These are phyloP conservation scores for Aureobasidium namibiae DNA, from an alignment of 2,329 filamentous ascomycete species.

Conservation along the genomic window DNA sequence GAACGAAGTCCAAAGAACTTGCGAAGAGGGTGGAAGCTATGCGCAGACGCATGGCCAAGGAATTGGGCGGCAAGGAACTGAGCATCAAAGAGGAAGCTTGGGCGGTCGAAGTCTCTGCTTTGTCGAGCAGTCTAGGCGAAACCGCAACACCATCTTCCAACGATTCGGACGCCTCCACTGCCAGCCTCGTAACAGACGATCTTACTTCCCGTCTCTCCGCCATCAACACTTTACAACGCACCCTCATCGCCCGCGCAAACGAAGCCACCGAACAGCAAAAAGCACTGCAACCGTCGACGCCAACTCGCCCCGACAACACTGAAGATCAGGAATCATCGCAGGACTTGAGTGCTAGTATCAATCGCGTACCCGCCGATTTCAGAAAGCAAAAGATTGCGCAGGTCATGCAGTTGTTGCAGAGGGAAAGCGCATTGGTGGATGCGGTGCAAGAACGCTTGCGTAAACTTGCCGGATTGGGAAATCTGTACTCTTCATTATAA, in stretches of 20 bases:
- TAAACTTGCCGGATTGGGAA: conserved; percentile 34
- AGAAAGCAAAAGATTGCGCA: conserved; percentile 56
- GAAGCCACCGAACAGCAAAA: conserved; percentile 21
- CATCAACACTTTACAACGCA: conserved; percentile 21
- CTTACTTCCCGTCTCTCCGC: conserved; percentile 18
- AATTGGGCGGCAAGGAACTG: conserved; percentile 45
- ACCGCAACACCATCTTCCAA: neutral
- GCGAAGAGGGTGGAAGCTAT: conserved; percentile 53
- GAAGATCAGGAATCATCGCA: conserved; percentile 25
- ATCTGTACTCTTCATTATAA: neutral
- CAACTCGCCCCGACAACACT: neutral
- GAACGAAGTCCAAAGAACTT: conserved; percentile 49
- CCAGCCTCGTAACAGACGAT: neutral
- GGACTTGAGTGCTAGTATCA: conserved; percentile 24
- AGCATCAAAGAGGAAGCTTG: conserved; percentile 54
- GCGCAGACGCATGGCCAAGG: conserved; percentile 36
- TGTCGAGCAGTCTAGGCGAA: conserved; percentile 30
- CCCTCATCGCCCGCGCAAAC: conserved; percentile 21
- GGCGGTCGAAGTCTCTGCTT: conserved; percentile 45
- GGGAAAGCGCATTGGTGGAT: conserved; percentile 61
- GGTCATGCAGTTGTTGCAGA: conserved; percentile 54
- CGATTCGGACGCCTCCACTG: too few relatives aligned
- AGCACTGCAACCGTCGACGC: neutral
- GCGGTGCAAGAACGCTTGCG: conserved; percentile 56
- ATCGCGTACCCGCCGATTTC: conserved; percentile 52